These are phyloP conservation scores for Hanseniaspora nectarophila DNA, from an alignment of 805 yeast species.

Conservation along the genomic window DNA sequence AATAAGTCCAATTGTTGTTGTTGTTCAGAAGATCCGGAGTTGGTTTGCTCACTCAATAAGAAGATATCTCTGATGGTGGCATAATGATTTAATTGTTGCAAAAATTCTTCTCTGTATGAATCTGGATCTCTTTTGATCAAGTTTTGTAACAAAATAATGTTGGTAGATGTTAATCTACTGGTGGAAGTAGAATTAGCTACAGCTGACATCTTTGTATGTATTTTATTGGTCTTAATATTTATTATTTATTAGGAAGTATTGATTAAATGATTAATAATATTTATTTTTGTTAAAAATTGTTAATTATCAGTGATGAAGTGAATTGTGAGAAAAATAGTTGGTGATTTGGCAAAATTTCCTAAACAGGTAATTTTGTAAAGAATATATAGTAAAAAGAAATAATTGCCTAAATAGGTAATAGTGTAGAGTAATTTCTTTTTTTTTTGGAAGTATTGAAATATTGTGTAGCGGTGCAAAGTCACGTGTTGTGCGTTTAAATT, in stretches of 20 bases:
- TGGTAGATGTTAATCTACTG: constrained; percentile 39
- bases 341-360: not conserved
- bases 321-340: not conserved
- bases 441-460: not conserved
- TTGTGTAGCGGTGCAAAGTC: not conserved
- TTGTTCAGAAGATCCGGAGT: constrained; percentile 30
- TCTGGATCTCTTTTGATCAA: constrained; percentile 87
- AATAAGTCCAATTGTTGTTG: constrained; percentile 22
- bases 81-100: constrained; percentile 86
- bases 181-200: constrained; percentile 10
- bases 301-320: not conserved
- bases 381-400: too few species aligned
- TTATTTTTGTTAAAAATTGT: not conserved
- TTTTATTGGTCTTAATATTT: too few species aligned
- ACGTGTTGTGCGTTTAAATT: not conserved
- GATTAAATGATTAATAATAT: too few species aligned
- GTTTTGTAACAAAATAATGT: constrained; percentile 82
- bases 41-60: constrained; percentile 39
- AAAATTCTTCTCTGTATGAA: constrained; percentile 86
- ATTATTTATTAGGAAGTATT: too few species aligned
- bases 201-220: not conserved
- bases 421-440: not conserved
- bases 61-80: constrained; percentile 82
- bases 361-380: not conserved
- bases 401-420: not conserved